phyloP scores from a whole-genome alignment of 2,329 filamentous ascomycete species.

The Salinomyces thailandicus region DNA sequence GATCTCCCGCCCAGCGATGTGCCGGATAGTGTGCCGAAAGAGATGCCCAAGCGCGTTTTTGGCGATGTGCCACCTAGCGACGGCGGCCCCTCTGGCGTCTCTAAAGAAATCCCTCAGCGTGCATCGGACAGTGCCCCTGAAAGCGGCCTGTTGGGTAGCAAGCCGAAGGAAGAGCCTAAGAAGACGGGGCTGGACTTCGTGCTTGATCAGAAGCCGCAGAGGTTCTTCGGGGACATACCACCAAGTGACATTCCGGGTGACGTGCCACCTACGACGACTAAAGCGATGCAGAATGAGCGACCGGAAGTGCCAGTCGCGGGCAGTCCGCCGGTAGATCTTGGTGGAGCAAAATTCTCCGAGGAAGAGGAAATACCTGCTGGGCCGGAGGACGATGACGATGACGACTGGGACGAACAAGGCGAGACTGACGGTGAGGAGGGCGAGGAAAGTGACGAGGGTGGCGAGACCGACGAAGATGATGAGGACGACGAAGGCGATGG shows the following conservation, averaged over 20 bases:
- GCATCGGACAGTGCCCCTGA: no score
- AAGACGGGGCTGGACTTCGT: conserved; percentile 9
- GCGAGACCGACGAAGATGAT: conserved; percentile 25
- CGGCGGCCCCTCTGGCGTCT: background rate
- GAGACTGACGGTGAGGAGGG: conserved; percentile 25
- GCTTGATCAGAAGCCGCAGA: conserved; percentile 11
- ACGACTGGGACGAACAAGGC: conserved; percentile 25
- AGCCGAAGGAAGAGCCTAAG: background rate
- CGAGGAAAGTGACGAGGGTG: conserved; percentile 13
- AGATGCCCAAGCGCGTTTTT: conserved; percentile 16
- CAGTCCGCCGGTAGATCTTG: conserved; percentile 37
- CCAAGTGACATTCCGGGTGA: conserved; percentile 20
- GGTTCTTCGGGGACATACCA: conserved; percentile 10
- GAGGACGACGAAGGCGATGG: conserved; percentile 24
- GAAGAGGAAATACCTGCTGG: conserved; percentile 19
- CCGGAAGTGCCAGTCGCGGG: conserved; percentile 35
- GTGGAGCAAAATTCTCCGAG: conserved; percentile 18
- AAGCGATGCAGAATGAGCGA: conserved; percentile 18
- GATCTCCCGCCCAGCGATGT: conserved; percentile 12
- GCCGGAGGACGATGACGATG: conserved; percentile 24
- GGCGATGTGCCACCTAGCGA: conserved; percentile 33
- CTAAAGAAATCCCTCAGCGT: no score
- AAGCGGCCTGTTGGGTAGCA: conserved; percentile 12
- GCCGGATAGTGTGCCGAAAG: conserved; percentile 2
- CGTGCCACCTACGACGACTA: conserved; percentile 24